Evolutionary conservation across 2,329 filamentous ascomycete species (phyloP), one percentile per base, ranked within the genome.

Genomic region (Stachybotrys echinatus): DNA sequence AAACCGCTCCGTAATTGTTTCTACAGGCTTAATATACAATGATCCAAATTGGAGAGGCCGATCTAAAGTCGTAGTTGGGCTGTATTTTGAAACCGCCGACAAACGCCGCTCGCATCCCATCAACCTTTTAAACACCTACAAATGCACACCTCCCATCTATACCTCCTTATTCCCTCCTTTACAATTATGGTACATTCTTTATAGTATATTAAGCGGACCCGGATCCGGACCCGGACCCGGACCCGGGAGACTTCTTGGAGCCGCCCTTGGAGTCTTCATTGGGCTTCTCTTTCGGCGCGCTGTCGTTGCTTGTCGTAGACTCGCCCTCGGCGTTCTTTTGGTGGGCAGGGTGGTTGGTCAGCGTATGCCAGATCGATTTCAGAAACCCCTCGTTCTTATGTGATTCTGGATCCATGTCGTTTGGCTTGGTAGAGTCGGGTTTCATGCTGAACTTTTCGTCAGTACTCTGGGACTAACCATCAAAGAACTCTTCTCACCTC

Each of bases 321-420:
- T 65, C 54, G 20, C 57, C 56, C 10, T 65, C 63, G 5, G 59
- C 51, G 19, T 67, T 60, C 51, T 73, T 68, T 52, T 75, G 71
- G 55, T 83, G 79, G 6, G 74, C 76, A 0, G 79, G 76, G 60
- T 94, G 83, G 60, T 90, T 89, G n/a, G 88, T 95, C 49, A 97
- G 70, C 56, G 85, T 91, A 65, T 96, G 89, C 92, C 92, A 97
- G 56, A 95, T 84, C 40, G 86, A 90, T 74, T 94, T 96, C 53
- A 97, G 73, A 64, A 96, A 96, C 3, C 92, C 89, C 67, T 96
- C 92, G 62, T 88, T 84, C 70, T 87, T 87, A 66, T 92, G 86
- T 1, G 77, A 72, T 42, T 76, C 73, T 17, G 68, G 58, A 47
- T 65, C 59, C 22, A 47, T 52, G 48, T 40, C 27, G 5, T 34